Base-by-base conservation (phyloP, 2,329 filamentous ascomycete genomes). In the Tolypocladium tundrense region DNA sequence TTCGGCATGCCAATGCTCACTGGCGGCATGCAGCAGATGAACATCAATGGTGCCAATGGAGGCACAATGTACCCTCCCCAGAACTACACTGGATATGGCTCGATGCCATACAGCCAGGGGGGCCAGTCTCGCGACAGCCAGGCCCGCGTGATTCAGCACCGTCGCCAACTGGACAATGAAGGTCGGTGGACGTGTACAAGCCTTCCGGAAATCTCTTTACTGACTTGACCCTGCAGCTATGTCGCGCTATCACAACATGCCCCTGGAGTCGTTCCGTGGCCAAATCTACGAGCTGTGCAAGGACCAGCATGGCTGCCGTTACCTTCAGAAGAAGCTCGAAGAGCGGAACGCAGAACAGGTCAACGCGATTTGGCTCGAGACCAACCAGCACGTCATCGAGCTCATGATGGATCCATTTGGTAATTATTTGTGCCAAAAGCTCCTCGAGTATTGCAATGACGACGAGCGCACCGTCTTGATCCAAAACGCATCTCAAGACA, bases 381-480 rank as follows among this genome's bases (percentile, higher is more conserved):
- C 92, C 56, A 91, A 93, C 70, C 83, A 88, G 69, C 91, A 97
- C 72, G 92, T 99, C 65, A 87, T 96, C 62, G 94, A 99, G 77
- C 81, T 99, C 63, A 99, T 99, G 94, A 97, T 91, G 60, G 93
- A 99, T 74, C 93, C 94, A 11, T 99, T 99, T 73, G 94, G 94
- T 72, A 99, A 99, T 79, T 99, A 99, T 74, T 86, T 99, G 64
- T 97, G 93, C 79, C 94, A 99, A 79, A 99, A 97, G 82, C 80
- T 99, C 61, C 83, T 99, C 39, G 94, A 99, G 76, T 96, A 88
- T 73, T 93, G 91, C 76, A 95, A 90, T 70, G 90, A 97, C 68
- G 90, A 96, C 56, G 93, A 99, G 78, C 91, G 94, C 64, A 97
- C 93, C 57, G 85, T 87, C 50, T 83, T 99, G 61, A 95, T 99